Base-by-base conservation (phyloP, 345 rosid species). In the Chamaenerion angustifolium region DNA sequence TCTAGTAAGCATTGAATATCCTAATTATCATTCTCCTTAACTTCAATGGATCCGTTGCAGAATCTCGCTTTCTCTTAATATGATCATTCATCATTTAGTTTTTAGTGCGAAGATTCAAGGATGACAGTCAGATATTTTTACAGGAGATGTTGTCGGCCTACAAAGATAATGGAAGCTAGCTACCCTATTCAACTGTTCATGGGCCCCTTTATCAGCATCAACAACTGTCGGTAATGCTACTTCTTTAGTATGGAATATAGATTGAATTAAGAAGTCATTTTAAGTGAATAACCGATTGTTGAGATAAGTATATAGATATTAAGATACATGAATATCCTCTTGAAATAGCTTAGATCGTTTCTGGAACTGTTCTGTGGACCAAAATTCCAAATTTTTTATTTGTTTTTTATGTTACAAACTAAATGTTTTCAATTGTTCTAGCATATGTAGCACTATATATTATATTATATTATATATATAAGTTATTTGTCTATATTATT, bases 141-240 rank as follows among this genome's bases (percentile, higher is more conserved):
- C 72, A 77, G 78, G 76, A 47, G 73, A 64, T 51, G 40, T 64
- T 46, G 56, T 70, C 43, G 65, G 40, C 50, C 45, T 67, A 31
- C 74, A 59, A 57, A 62, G 75, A 44, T 58, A 76, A 10, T 57
- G 73, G 81, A 71, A 54, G 52, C 64, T n/a, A n/a, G n/a, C n/a
- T 76, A 40, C 66, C 71, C 42, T 55, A 72, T 21, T 19, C 68
- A 3, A 58, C 47, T 45, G 35, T 69, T 47, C 45, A 81, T 16
- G 71, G 73, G 48, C 78, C 94, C 23, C 60, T 72, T 37, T 76
- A 76, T 70, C 88, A 73, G 63, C 75, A 76, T 79, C 66, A 80
- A 46, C 94, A 83, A 42, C 74, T 72, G 54, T 46, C 68, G 82
- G 95, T 88, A 76, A 72, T 65, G 53, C 59, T 53, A 44, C 44